phyloP scores from a whole-genome alignment of 495 filamentous ascomycete genomes.

The Chaetomium fimeti region DNA sequence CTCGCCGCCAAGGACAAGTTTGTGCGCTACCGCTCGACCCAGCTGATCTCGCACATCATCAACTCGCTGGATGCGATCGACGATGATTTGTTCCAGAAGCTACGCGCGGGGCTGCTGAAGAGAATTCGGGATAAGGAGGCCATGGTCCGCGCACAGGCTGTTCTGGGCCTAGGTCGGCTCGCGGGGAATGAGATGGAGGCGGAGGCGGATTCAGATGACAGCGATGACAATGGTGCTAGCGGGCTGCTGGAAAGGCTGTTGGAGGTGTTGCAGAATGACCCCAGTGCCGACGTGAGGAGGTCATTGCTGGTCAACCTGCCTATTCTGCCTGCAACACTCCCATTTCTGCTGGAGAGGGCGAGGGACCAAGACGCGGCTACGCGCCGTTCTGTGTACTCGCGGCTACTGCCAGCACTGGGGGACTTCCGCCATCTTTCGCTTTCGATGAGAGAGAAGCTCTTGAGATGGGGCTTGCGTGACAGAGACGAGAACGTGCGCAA shows the following conservation, averaged over 20 bases:
- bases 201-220: constrained; percentile 66
- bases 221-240: constrained; percentile 54
- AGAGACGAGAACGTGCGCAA: constrained; percentile 93
- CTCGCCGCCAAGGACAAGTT: constrained; percentile 83
- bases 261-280: constrained; percentile 89
- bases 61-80: constrained; percentile 89
- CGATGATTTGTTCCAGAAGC: constrained; percentile 79
- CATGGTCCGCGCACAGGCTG: constrained; percentile 89
- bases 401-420: constrained; percentile 81
- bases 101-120: constrained; percentile 73
- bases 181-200: constrained; percentile 77
- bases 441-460: constrained; percentile 92
- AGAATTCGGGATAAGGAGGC: constrained; percentile 90
- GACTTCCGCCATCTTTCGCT: constrained; percentile 95
- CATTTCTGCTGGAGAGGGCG: constrained; percentile 86
- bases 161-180: constrained; percentile 78
- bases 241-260: constrained; percentile 79
- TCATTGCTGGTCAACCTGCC: constrained; percentile 86
- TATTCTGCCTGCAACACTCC: constrained; percentile 75
- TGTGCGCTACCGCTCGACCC: constrained; percentile 84
- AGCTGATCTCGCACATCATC: constrained; percentile 80
- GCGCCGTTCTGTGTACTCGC: constrained; percentile 80
- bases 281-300: constrained; percentile 86
- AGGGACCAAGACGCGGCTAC: constrained; percentile 83
- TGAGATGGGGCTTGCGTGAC: constrained; percentile 93